phyloP scores from a whole-genome alignment of 805 yeast species.

The Metschnikowia orientalis region DNA sequence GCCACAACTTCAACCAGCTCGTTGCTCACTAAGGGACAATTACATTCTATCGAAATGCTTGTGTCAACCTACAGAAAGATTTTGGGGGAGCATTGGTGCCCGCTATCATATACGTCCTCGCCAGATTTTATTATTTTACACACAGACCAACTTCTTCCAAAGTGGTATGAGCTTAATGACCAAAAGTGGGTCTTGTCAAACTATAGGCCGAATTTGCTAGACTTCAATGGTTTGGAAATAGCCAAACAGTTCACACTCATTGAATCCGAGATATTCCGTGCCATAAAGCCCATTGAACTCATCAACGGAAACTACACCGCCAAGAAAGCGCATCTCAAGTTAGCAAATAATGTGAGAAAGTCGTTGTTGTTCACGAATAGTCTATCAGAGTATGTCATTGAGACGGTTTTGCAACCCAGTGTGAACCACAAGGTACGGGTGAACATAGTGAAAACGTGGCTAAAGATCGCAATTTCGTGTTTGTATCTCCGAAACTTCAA shows the following conservation, averaged over 20 bases:
- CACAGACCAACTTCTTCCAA: slow-evolving; percentile 34
- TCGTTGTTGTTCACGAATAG: slow-evolving; percentile 67
- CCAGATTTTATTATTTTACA: slow-evolving; percentile 29
- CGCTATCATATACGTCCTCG: slow-evolving; percentile 25
- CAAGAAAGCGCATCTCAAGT: slow-evolving; percentile 51
- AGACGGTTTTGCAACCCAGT: slow-evolving; percentile 56
- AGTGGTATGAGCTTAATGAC: slow-evolving; percentile 49
- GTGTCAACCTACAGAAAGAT: slow-evolving; percentile 51
- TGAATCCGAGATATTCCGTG: slow-evolving; percentile 62
- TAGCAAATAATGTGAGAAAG: slow-evolving; percentile 60
- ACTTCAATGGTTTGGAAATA: slow-evolving; percentile 65
- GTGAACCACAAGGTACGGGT: slow-evolving; percentile 46
- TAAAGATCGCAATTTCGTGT: slow-evolving; percentile 69
- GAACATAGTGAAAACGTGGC: slow-evolving; percentile 61
- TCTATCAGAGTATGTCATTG: slow-evolving; percentile 67
- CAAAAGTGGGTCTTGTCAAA: slow-evolving; percentile 56
- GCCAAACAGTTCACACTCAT: slow-evolving; percentile 74
- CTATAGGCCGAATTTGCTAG: slow-evolving; percentile 49
- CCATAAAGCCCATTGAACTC: slow-evolving; percentile 61
- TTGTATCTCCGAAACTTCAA: slow-evolving; percentile 71
- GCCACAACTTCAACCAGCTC: slow-evolving; percentile 38
- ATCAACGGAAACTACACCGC: slow-evolving; percentile 60
- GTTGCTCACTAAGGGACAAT: slow-evolving; percentile 37
- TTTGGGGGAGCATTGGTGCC: slow-evolving; percentile 47
- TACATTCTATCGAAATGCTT: slow-evolving; percentile 44